Conservation (phyloP, 78 protist species). For the Guillardia theta region DNA sequence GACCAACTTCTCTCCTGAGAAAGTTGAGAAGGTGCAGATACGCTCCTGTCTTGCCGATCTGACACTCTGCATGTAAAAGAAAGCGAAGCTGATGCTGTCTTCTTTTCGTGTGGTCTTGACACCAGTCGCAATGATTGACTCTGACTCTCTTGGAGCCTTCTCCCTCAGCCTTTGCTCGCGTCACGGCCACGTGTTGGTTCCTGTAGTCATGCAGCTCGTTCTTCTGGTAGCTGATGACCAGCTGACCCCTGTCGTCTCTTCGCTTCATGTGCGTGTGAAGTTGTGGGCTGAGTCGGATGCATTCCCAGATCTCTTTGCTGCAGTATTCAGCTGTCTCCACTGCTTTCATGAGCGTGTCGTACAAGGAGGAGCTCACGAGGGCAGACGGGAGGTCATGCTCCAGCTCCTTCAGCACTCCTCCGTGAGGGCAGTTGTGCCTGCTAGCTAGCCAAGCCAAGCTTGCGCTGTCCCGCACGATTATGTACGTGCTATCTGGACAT, state of each 20-base stretch:
- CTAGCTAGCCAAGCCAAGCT: too few relatives aligned
- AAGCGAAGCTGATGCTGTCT: constrained; percentile 22
- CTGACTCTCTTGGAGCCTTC: too few relatives aligned
- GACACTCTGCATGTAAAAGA: constrained; percentile 22
- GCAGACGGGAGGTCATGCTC: background rate
- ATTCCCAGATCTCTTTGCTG: background rate
- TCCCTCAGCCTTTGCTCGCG: background rate
- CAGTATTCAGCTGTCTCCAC: background rate
- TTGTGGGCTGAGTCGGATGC: background rate
- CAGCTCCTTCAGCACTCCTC: background rate
- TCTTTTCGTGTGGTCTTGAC: background rate
- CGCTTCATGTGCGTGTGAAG: background rate
- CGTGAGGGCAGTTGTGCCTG: too few relatives aligned
- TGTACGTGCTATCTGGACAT: too few relatives aligned
- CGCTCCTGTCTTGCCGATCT: constrained; percentile 64
- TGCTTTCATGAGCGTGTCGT: background rate
- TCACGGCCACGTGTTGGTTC: background rate
- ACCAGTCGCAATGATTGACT: background rate
- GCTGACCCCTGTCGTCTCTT: background rate
- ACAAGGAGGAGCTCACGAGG: background rate
- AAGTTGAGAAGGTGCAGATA: background rate
- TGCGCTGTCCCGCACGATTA: too few relatives aligned
- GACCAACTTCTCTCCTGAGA: background rate
- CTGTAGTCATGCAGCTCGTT: background rate
- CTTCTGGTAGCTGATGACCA: background rate